phyloP scores from a whole-genome alignment of 169 alveolate species.

The Plasmodium knowlesi region DNA sequence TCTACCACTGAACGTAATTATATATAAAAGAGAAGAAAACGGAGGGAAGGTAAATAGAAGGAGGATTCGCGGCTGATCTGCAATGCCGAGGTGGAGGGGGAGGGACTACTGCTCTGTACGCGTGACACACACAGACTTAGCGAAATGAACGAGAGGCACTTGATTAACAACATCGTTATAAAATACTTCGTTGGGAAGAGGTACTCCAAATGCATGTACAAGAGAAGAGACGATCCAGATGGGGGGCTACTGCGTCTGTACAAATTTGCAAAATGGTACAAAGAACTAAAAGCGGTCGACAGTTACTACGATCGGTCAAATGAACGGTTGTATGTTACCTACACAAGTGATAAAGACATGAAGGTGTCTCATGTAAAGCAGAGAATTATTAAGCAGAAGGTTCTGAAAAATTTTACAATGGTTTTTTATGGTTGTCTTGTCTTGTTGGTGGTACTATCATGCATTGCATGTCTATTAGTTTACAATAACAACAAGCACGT shows the following conservation, averaged over 20 bases:
- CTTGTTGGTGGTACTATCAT: not conserved
- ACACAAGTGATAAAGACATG: constrained; percentile 18
- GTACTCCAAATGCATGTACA: constrained; percentile 22
- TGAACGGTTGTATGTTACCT: not conserved
- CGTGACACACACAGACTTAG: not conserved
- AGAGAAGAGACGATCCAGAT: not conserved
- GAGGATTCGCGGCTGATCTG: not conserved
- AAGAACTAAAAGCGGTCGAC: not conserved
- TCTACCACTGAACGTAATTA: not conserved
- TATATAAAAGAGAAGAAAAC: not conserved
- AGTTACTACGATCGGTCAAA: not conserved
- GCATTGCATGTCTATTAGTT: not conserved
- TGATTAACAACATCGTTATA: constrained; percentile 21
- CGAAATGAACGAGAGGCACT: constrained; percentile 27
- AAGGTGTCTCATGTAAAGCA: constrained; percentile 22
- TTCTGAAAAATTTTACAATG: not conserved
- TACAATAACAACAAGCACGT: constrained; percentile 21
- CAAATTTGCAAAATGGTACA: constrained; percentile 12
- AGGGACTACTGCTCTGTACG: not conserved
- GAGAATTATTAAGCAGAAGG: constrained; percentile 12
- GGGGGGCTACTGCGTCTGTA: not conserved
- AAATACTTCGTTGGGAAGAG: constrained; percentile 11
- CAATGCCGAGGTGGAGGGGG: not conserved
- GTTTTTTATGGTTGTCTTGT: not conserved
- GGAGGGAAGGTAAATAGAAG: not conserved